Percentiles rank a stretch among this genome's conserved stretches.
These are phyloP conservation scores for Tulasnella sp. DNA, from an alignment of 768 basidiomycete species.

Conservation along the genomic window DNA sequence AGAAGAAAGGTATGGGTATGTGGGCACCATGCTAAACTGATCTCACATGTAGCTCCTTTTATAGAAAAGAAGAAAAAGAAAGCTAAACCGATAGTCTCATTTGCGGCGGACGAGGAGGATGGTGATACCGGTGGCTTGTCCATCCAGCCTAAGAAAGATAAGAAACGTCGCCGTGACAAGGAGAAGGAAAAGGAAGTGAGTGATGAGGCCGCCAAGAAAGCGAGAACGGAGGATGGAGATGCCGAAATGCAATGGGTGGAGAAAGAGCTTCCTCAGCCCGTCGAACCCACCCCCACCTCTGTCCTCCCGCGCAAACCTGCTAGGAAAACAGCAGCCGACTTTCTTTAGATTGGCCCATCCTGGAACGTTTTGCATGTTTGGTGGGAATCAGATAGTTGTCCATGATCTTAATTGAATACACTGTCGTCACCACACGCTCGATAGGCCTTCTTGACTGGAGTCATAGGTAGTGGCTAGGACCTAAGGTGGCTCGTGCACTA, in stretches of 20 bases:
- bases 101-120: conserved; percentile 47
- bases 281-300: conserved; percentile 40
- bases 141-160: conserved; percentile 46
- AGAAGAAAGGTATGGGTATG: conserved; percentile 69
- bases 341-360: conserved; percentile 53
- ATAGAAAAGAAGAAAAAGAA: conserved; percentile 50
- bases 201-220: conserved; percentile 48
- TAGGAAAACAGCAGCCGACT: conserved; percentile 74
- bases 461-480: no score
- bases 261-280: conserved; percentile 49
- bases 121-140: conserved; percentile 62
- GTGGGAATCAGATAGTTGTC: not conserved
- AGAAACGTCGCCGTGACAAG: conserved; percentile 47
- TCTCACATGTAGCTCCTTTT: conserved; percentile 44
- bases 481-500: no score
- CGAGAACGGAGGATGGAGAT: conserved; percentile 48
- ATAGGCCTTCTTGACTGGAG: not conserved
- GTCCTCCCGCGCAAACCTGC: conserved; percentile 46
- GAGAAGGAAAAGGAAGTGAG: conserved; percentile 44
- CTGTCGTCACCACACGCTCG: not conserved
- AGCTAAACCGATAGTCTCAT: conserved; percentile 47
- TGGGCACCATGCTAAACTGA: conserved; percentile 67
- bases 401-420: no score
- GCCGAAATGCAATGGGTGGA: conserved; percentile 65
- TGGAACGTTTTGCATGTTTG: not conserved